Percentiles rank a stretch among this genome's conserved stretches.
Evolutionary conservation across 441 rosid species (phyloP).

Genomic region (Viola pubescens): DNA sequence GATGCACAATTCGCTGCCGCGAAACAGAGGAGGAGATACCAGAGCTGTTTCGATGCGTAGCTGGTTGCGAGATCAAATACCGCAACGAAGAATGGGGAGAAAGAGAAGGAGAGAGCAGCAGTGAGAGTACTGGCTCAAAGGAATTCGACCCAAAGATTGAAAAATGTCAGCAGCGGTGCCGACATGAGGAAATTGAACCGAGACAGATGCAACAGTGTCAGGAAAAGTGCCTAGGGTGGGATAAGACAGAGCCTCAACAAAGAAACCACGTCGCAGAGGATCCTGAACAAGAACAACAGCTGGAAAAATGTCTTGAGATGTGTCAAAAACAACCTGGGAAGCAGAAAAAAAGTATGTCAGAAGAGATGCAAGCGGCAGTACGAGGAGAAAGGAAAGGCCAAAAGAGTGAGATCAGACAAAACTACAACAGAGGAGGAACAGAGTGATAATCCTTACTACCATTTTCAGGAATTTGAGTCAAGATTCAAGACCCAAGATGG

Average conservation of each 20-base stretch:
- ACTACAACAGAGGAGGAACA: slow-evolving; percentile 5
- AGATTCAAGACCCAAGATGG: slow-evolving; percentile 28
- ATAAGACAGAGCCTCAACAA: not conserved
- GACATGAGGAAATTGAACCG: not conserved
- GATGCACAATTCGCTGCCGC: slow-evolving; percentile 20
- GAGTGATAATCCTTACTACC: slow-evolving; percentile 34
- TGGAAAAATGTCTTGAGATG: slow-evolving; percentile 11
- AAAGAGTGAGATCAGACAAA: not conserved
- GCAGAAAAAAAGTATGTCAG: slow-evolving; percentile 10
- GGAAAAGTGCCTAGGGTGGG: slow-evolving; percentile 18
- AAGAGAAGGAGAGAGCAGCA: not conserved
- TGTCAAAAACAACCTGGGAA: slow-evolving; percentile 8
- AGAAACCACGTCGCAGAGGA: slow-evolving; percentile 8
- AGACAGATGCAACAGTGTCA: slow-evolving; percentile 17
- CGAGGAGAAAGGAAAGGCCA: slow-evolving; percentile 5
- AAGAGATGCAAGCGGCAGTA: slow-evolving; percentile 10
- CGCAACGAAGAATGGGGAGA: not conserved
- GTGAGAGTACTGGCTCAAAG: too few species aligned
- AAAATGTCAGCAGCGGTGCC: slow-evolving; percentile 20
- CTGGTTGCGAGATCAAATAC: slow-evolving; percentile 4
- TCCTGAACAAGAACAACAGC: slow-evolving; percentile 15
- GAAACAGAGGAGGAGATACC: slow-evolving; percentile 6
- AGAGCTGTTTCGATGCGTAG: not conserved
- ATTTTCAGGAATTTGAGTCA: slow-evolving; percentile 19
- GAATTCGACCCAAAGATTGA: slow-evolving; percentile 6